phyloP scores from a whole-genome alignment of 129 eudicot genomes.

The Flaveria ramosissima region DNA sequence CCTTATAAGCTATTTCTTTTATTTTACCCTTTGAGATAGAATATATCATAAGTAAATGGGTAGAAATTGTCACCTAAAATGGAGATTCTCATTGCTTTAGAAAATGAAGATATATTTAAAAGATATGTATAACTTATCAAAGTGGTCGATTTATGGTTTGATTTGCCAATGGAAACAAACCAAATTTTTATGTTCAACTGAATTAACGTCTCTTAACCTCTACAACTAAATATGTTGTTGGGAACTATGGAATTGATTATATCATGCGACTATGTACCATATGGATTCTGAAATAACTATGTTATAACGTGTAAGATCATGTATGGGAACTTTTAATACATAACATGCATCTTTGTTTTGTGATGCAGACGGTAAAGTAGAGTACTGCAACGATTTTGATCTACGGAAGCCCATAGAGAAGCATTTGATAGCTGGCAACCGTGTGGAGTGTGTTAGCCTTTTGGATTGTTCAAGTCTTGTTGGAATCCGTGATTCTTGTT shows the following conservation, averaged over 20 bases:
- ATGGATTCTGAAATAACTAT: neutral
- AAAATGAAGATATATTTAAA: neutral
- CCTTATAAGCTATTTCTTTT: neutral
- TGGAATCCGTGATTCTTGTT: constrained; percentile 68
- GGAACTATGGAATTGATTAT: constrained; percentile 1
- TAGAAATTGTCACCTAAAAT: neutral
- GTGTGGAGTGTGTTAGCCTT: constrained; percentile 76
- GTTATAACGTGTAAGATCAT: neutral
- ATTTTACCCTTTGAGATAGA: neutral
- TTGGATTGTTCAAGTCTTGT: constrained; percentile 54
- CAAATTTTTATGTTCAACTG: neutral
- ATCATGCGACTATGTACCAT: constrained; percentile 13
- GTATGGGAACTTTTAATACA: constrained; percentile 10
- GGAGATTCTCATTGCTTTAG: neutral
- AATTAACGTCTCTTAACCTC: constrained; percentile 6
- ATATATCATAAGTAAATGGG: neutral
- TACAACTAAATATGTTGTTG: neutral
- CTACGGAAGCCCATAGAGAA: constrained; percentile 87
- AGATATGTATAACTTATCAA: neutral
- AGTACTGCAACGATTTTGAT: constrained; percentile 85
- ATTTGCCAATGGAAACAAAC: constrained; percentile 17
- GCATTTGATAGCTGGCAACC: constrained; percentile 57
- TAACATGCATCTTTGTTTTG: constrained; percentile 4
- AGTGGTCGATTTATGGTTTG: neutral
- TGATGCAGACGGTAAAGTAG: constrained; percentile 70